Evolutionary conservation across 2,329 filamentous ascomycete species (phyloP).

Genomic region (Apiospora koreana): DNA sequence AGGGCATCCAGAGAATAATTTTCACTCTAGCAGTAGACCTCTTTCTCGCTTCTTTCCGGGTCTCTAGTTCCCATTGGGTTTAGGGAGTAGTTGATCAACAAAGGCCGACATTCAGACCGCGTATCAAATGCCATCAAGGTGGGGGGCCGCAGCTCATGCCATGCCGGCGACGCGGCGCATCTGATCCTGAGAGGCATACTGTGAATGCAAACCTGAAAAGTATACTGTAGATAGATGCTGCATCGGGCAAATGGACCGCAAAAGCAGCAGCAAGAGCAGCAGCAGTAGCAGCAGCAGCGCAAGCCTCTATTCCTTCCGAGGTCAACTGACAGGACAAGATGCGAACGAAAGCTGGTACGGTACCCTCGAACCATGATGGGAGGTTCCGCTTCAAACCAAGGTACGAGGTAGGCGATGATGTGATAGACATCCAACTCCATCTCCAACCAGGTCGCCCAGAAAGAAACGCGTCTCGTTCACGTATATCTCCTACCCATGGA

Average conservation of each 20-base stretch:
- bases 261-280: neutral
- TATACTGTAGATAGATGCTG: constrained; percentile 9
- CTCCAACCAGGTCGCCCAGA: neutral
- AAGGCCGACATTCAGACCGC: neutral
- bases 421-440: neutral
- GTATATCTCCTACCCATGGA: neutral
- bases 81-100: constrained; percentile 4
- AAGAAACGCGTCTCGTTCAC: neutral
- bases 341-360: neutral
- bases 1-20: neutral
- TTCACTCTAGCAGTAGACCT: neutral
- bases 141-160: constrained; percentile 2
- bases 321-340: neutral
- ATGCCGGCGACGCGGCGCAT: neutral
- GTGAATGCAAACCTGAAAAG: neutral
- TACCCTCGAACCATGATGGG: neutral
- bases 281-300: neutral
- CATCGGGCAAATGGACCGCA: neutral
- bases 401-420: neutral
- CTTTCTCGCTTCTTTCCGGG: neutral
- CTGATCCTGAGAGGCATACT: neutral
- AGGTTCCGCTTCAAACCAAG: neutral
- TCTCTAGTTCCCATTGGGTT: neutral
- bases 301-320: neutral
- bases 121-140: neutral